Evolutionary conservation across 192 early-diverging fungal genomes (phyloP).

Genomic region (Martensiomyces pterosporus): DNA sequence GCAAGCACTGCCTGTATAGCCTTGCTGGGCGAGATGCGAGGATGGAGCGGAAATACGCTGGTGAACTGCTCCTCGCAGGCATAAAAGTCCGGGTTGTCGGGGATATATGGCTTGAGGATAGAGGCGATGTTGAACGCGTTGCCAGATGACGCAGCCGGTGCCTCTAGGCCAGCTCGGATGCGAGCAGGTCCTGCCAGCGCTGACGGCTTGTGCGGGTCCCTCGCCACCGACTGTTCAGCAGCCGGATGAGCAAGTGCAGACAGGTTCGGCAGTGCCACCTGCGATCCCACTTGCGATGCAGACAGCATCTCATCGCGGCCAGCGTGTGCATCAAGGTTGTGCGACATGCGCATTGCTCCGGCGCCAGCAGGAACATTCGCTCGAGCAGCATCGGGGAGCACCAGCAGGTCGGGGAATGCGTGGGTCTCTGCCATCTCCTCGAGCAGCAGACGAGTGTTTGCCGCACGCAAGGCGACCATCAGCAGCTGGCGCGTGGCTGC

Average conservation of each 20-base stretch:
- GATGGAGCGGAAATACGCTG: constrained; percentile 36
- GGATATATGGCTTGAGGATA: constrained; percentile 26
- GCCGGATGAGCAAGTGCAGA: too few species aligned
- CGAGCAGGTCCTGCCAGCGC: too few species aligned
- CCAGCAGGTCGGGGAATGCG: constrained; percentile 32
- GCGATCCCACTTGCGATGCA: too few species aligned
- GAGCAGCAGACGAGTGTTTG: constrained; percentile 45
- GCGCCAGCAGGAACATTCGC: neutral
- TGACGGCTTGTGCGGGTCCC: too few species aligned
- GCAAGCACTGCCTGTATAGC: constrained; percentile 35
- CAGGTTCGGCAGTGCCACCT: too few species aligned
- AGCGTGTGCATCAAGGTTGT: constrained; percentile 10
- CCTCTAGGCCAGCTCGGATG: neutral
- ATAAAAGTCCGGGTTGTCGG: constrained; percentile 30
- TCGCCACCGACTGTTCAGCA: too few species aligned
- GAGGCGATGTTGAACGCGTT: constrained; percentile 39
- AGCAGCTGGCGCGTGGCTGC: constrained; percentile 45
- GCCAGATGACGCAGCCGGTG: neutral
- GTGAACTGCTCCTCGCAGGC: constrained; percentile 39
- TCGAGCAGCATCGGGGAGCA: constrained; percentile 21
- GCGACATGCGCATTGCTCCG: constrained; percentile 4
- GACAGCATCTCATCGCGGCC: constrained; percentile 30
- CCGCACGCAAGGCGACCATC: constrained; percentile 40
- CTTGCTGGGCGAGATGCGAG: constrained; percentile 22
- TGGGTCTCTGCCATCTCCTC: constrained; percentile 48